Conservation (phyloP, 139 green algal genomes). For the Yamagishiella unicocca region DNA sequence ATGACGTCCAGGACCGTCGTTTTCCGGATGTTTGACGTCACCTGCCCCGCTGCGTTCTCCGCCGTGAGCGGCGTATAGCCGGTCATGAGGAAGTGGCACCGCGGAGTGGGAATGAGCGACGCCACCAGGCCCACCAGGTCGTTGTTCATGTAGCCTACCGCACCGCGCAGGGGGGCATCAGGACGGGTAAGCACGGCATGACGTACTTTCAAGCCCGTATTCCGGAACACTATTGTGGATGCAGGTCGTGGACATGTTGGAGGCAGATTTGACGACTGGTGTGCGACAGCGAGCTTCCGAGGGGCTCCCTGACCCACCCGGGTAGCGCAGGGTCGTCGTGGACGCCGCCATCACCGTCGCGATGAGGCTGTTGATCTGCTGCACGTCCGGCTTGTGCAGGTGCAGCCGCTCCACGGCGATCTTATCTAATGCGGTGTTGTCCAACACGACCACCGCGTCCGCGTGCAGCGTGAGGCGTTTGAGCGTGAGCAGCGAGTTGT, state of each 20-base stretch:
- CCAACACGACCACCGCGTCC: conserved; percentile 93
- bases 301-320: conserved; percentile 82
- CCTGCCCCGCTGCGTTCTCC: conserved; percentile 64
- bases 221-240: no score
- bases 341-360: conserved; percentile 98
- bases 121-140: conserved; percentile 97
- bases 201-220: neutral
- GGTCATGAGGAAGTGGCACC: conserved; percentile 97
- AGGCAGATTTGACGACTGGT: no score
- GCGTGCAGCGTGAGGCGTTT: conserved; percentile 96
- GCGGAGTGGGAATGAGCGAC: conserved; percentile 94
- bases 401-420: conserved; percentile 90
- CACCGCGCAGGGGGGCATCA: neutral
- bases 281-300: no score
- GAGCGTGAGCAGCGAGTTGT: conserved; percentile 98
- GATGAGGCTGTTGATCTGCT: conserved; percentile 96
- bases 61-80: conserved; percentile 97
- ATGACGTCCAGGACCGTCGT: conserved; percentile 99
- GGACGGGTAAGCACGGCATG: no score
- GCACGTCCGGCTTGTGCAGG: conserved; percentile 63
- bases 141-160: conserved; percentile 99
- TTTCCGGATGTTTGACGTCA: conserved; percentile 77
- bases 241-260: no score
- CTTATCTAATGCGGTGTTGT: conserved; percentile 93
- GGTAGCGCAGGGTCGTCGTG: conserved; percentile 97